phyloP scores from a whole-genome alignment of 148 eudicot genomes.

The Arbutus unedo region DNA sequence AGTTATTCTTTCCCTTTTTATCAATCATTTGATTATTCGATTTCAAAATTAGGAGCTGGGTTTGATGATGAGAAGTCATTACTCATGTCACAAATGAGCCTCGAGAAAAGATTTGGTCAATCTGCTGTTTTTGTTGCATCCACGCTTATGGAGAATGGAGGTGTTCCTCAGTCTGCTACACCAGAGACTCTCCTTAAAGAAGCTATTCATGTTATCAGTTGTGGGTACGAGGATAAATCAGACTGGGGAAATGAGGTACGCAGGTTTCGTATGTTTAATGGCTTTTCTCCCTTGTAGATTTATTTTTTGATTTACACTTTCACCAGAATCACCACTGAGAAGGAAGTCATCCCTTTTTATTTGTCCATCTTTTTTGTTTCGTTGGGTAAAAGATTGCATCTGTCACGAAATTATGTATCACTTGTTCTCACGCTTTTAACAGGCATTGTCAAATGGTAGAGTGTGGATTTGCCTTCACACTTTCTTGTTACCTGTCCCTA shows the following conservation, averaged over 20 bases:
- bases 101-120: constrained; percentile 76
- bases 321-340: not conserved
- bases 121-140: constrained; percentile 76
- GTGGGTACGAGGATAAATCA: constrained; percentile 79
- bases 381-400: not conserved
- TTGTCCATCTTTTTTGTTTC: not conserved
- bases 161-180: constrained; percentile 60
- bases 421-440: not conserved
- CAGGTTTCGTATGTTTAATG: constrained; percentile 5
- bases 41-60: constrained; percentile 55
- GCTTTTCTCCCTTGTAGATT: not conserved
- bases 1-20: not conserved
- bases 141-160: constrained; percentile 89
- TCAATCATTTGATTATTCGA: not conserved
- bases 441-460: not conserved
- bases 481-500: not conserved
- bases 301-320: not conserved
- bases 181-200: constrained; percentile 75
- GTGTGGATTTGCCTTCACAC: not conserved
- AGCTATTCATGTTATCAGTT: constrained; percentile 89
- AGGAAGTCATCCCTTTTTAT: not conserved
- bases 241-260: constrained; percentile 84
- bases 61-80: constrained; percentile 84
- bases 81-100: constrained; percentile 70
- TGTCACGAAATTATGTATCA: not conserved